Evolutionary conservation across 2,329 filamentous ascomycete genomes (phyloP).

Genomic region (Keithomyces neogunnii): DNA sequence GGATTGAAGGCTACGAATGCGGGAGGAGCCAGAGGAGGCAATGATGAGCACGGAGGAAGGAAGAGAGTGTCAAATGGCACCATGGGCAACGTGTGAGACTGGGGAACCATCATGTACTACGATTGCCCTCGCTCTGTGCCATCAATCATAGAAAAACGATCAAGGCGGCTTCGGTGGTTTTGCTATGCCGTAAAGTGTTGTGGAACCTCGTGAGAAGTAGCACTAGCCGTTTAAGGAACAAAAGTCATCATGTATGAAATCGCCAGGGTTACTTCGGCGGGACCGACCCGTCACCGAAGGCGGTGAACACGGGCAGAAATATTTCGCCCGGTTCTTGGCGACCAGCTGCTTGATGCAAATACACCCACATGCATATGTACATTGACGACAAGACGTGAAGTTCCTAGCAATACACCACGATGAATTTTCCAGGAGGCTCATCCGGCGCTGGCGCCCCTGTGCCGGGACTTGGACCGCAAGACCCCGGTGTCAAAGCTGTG

Average conservation of each 20-base stretch:
- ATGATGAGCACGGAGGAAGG: too few relatives aligned
- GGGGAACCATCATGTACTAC: too few relatives aligned
- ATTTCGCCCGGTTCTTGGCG: constrained; percentile 17
- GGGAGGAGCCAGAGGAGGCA: too few relatives aligned
- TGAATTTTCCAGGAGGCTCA: constrained; percentile 31
- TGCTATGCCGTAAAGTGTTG: too few relatives aligned
- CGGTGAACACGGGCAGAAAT: constrained; percentile 33
- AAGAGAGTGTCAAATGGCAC: too few relatives aligned
- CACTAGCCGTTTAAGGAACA: not conserved
- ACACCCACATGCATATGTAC: not conserved
- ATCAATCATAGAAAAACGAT: too few relatives aligned
- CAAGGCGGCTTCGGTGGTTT: too few relatives aligned
- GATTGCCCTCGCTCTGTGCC: too few relatives aligned
- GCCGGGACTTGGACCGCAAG: constrained; percentile 28
- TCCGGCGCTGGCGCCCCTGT: constrained; percentile 14
- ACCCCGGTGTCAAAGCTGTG: constrained; percentile 45
- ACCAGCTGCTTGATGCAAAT: not conserved
- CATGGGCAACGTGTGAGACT: too few relatives aligned
- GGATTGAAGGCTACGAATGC: too few relatives aligned
- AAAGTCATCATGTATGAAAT: not conserved
- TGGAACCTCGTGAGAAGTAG: not conserved
- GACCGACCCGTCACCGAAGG: constrained; percentile 12
- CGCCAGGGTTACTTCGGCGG: not conserved
- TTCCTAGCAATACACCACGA: constrained; percentile 11
- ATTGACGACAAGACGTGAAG: not conserved